Base-by-base conservation (phyloP, 1,284 basidiomycete species). In the Cutaneotrichosporon sp. region DNA sequence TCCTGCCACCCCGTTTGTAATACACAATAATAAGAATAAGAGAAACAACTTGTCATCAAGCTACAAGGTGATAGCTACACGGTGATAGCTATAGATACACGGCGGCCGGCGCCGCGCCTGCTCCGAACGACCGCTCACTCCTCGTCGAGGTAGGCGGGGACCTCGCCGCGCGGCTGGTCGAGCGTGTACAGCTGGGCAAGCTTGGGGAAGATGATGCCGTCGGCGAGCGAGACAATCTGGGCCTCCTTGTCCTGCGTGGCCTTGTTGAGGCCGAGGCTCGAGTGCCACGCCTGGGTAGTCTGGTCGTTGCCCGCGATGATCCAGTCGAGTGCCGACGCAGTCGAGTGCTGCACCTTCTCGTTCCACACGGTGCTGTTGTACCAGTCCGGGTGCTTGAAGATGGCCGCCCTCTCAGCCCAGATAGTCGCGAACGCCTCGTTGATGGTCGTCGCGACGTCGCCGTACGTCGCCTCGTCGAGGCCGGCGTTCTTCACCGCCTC, bases 191-290 rank as follows among this genome's bases (percentile, higher is more conserved):
- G 25, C 22, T 47, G 9, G 22, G 11, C 20, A 11, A 47, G 25
- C 45, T 47, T 47, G 25, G 45, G 45, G 45, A 47, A 47, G 45
- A 47, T 24, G 20, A 47, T 16, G 45, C 45, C 24, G 14, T 47
- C 45, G 20, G 45, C 45, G 22, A 27, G 8, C 10, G 9, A 6
- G 22, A 27, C 22, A 25, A 47, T 47, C 22, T 16, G 22, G 3
- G 9, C 20, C 45, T 25, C 16, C 11, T 11, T 14, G 20, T 24
- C 45, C 9, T 11, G 9, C 4, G 45, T 47, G 22, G 13, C 22
- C 25, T 14, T 24, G 18, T 11, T 47, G 22, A 47, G 20, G 4
- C 20, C 24, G 14, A 47, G 45, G 22, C 13, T 25, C 5, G 4
- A 13, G 20, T 24, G 25, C 45, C 45, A 47, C 3, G 20, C 25